phyloP scores from a whole-genome alignment of 179 eudicot genomes.

The Nepenthes alata region DNA sequence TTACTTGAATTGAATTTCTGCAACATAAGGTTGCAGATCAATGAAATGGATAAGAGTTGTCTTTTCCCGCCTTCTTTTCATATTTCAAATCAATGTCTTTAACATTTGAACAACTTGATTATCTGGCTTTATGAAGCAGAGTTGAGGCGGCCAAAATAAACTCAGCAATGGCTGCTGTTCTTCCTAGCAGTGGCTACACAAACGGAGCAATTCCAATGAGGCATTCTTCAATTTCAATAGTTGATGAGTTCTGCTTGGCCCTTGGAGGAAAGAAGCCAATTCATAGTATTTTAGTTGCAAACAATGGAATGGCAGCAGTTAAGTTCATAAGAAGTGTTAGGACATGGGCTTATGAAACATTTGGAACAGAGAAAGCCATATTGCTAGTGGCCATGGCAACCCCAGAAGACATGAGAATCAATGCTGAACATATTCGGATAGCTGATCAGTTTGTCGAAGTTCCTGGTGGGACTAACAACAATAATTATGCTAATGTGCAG shows the following conservation, averaged over 20 bases:
- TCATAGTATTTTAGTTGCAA: slow-evolving; percentile 88
- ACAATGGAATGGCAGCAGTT: slow-evolving; percentile 99
- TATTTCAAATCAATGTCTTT: not conserved
- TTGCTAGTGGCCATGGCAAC: slow-evolving; percentile 99
- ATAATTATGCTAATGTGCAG: slow-evolving; percentile 98
- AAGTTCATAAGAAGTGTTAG: slow-evolving; percentile 91
- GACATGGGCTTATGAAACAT: slow-evolving; percentile 94
- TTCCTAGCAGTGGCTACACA: slow-evolving; percentile 23
- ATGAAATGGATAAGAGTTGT: too few relatives aligned
- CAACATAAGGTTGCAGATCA: too few relatives aligned
- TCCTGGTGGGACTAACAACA: slow-evolving; percentile 98
- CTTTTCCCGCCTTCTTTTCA: not conserved
- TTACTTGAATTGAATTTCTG: too few relatives aligned
- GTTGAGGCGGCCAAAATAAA: not conserved
- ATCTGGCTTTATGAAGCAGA: not conserved
- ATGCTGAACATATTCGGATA: slow-evolving; percentile 95
- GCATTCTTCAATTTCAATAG: slow-evolving; percentile 29
- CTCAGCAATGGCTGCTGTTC: slow-evolving; percentile 21
- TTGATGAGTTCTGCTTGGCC: slow-evolving; percentile 73
- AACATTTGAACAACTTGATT: not conserved
- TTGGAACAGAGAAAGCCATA: slow-evolving; percentile 95
- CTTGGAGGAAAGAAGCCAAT: slow-evolving; percentile 84
- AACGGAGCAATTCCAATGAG: slow-evolving; percentile 48
- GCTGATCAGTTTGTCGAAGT: slow-evolving; percentile 99
- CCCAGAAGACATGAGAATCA: slow-evolving; percentile 98